phyloP scores from a whole-genome alignment of 345 rosid genomes.

The Eucalyptus brandiana region DNA sequence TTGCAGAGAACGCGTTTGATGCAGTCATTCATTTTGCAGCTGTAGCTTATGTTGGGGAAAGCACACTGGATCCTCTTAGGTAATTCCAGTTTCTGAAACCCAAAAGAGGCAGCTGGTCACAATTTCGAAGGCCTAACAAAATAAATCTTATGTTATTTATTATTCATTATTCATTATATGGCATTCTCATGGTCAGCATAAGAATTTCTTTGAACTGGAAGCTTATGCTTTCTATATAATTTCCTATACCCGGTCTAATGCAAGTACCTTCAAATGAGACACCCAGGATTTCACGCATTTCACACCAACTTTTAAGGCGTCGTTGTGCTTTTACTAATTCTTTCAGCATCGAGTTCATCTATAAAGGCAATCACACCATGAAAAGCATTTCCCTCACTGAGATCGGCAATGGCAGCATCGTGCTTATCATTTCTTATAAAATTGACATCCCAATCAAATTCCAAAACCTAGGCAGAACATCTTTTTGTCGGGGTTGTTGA shows the following conservation, averaged over 20 bases:
- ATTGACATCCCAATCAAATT: neutral
- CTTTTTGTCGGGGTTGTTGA: neutral
- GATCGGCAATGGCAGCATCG: neutral
- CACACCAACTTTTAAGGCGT: neutral
- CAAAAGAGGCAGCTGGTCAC: neutral
- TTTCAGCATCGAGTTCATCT: neutral
- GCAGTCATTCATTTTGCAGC: conserved; percentile 99
- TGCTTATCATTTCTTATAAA: neutral
- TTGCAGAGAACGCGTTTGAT: conserved; percentile 85
- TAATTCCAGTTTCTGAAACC: conserved; percentile 8
- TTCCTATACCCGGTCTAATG: neutral
- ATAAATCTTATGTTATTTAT: neutral
- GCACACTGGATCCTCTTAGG: conserved; percentile 93
- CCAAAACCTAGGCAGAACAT: neutral
- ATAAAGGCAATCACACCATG: neutral
- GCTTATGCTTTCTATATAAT: neutral
- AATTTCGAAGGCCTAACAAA: neutral
- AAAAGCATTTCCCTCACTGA: neutral
- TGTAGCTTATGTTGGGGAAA: conserved; percentile 99
- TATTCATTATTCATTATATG: neutral
- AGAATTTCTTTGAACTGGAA: neutral
- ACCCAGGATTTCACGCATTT: neutral
- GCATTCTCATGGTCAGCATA: neutral
- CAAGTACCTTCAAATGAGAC: neutral
- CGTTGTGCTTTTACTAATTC: neutral